These are phyloP conservation scores for Paramecium primaurelia DNA, from an alignment of 73 alveolate species.

Conservation along the genomic window DNA sequence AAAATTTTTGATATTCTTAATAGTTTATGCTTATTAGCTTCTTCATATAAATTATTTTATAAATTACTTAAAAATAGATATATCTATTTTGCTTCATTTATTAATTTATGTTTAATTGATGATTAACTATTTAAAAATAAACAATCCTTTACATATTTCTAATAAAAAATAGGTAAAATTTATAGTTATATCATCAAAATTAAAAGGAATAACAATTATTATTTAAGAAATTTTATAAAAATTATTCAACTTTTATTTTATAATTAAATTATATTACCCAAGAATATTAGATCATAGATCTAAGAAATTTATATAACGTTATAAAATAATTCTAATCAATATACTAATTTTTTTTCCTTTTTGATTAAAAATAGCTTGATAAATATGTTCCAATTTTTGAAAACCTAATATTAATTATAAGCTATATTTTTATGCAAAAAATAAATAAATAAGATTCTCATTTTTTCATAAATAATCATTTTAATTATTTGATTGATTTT, in stretches of 20 bases:
- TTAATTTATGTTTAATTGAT: too few species aligned
- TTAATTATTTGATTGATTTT: not conserved
- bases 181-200: too few species aligned
- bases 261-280: not conserved
- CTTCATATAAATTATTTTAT: too few species aligned
- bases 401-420: not conserved
- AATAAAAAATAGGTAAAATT: too few species aligned
- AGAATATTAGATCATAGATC: not conserved
- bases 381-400: not conserved
- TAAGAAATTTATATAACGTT: not conserved
- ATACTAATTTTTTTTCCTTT: not conserved
- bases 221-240: not conserved
- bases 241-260: not conserved
- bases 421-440: not conserved
- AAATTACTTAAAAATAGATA: too few species aligned
- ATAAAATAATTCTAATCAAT: not conserved
- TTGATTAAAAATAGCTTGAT: not conserved
- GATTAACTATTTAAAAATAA: too few species aligned
- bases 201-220: too few species aligned
- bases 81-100: too few species aligned
- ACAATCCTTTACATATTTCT: too few species aligned
- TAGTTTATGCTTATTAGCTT: too few species aligned
- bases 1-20: too few species aligned
- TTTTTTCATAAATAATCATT: not conserved
- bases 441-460: not conserved